Evolutionary conservation across 116 monocot species (phyloP).

Genomic region (Phalaenopsis hybrid): DNA sequence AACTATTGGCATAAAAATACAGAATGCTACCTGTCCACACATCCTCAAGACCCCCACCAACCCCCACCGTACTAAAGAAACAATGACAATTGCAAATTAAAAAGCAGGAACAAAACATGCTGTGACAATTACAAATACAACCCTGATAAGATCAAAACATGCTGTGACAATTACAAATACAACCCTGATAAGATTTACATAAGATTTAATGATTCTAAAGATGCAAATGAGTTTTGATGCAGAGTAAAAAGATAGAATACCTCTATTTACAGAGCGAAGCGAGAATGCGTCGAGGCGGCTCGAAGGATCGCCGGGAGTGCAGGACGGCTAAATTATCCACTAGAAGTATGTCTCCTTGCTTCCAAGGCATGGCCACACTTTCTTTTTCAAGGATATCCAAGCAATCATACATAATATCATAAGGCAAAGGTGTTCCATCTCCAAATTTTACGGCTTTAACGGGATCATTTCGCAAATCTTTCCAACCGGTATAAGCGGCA

Average conservation of each 20-base stretch:
- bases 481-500: constrained; percentile 91
- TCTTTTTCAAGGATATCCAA: constrained; percentile 69
- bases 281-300: constrained; percentile 80
- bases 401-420: constrained; percentile 65
- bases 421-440: constrained; percentile 64
- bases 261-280: constrained; percentile 78
- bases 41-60: too few relatives aligned
- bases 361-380: constrained; percentile 79
- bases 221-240: background rate
- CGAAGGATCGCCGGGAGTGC: constrained; percentile 66
- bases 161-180: background rate
- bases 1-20: too few relatives aligned
- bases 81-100: too few relatives aligned
- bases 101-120: background rate
- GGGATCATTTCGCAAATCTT: constrained; percentile 73
- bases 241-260: constrained; percentile 2
- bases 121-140: background rate
- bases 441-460: constrained; percentile 76
- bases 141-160: background rate
- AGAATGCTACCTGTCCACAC: too few relatives aligned
- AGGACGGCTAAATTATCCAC: constrained; percentile 85
- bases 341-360: constrained; percentile 69
- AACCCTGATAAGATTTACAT: background rate
- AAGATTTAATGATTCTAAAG: background rate
- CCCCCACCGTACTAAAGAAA: too few relatives aligned